Conservation (phyloP, 352 stramenopile genomes). For the Phytophthora pseudosyringae region DNA sequence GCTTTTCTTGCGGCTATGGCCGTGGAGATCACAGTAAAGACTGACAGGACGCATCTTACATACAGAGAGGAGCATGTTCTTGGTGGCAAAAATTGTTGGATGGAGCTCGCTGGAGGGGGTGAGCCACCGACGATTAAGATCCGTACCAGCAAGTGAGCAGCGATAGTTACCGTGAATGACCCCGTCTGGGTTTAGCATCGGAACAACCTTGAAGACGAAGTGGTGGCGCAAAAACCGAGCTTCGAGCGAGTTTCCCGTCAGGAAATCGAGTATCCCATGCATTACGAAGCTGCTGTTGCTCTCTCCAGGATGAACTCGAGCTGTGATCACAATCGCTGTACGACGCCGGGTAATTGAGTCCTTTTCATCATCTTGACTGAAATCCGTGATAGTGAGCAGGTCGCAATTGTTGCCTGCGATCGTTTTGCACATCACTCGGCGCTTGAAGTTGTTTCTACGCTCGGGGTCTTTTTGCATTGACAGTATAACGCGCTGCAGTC, state of each 20-base stretch:
- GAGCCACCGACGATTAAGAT: conserved; percentile 88
- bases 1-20: conserved; percentile 89
- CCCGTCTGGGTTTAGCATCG: conserved; percentile 94
- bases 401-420: conserved; percentile 89
- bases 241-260: conserved; percentile 74
- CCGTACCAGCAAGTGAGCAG: conserved; percentile 82
- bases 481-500: conserved; percentile 62
- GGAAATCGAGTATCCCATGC: conserved; percentile 89
- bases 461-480: conserved; percentile 62
- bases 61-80: conserved; percentile 72
- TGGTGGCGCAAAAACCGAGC: conserved; percentile 77
- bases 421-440: conserved; percentile 79
- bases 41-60: conserved; percentile 51
- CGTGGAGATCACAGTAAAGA: conserved; percentile 91
- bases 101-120: conserved; percentile 62
- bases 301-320: conserved; percentile 89
- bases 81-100: conserved; percentile 79
- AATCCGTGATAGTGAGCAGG: conserved; percentile 90
- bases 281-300: conserved; percentile 92
- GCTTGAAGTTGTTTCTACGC: conserved; percentile 53
- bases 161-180: conserved; percentile 94
- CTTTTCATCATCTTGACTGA: conserved; percentile 58
- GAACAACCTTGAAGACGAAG: conserved; percentile 92
- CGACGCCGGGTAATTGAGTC: conserved; percentile 31
- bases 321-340: conserved; percentile 79